Evolutionary conservation across 768 basidiomycete genomes (phyloP).

Genomic region (Mycena galericulata): DNA sequence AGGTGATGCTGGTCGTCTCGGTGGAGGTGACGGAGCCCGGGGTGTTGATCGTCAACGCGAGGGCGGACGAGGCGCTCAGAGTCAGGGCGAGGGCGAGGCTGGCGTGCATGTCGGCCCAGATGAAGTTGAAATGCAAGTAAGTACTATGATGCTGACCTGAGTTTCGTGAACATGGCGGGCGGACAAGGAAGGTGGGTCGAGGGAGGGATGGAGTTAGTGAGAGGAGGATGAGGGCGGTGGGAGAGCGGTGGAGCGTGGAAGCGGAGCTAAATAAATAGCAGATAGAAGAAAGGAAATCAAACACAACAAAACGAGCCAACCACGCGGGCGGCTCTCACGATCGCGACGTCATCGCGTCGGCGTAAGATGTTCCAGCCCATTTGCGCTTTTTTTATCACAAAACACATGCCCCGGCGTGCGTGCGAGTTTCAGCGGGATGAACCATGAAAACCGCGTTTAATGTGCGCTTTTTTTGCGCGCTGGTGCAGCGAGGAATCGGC

Average conservation of each 20-base stretch:
- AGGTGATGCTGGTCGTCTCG: constrained; percentile 55
- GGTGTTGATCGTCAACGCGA: constrained; percentile 59
- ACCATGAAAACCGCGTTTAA: too few species aligned
- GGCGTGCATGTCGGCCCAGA: background rate
- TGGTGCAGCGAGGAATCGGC: too few species aligned
- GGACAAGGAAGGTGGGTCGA: too few species aligned
- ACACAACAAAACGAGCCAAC: background rate
- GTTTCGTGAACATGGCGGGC: background rate
- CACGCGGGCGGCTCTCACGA: background rate
- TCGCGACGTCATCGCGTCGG: background rate
- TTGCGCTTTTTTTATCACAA: too few species aligned
- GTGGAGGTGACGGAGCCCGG: constrained; percentile 49
- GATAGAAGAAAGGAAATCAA: too few species aligned
- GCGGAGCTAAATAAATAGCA: background rate
- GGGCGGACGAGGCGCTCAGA: constrained; percentile 58
- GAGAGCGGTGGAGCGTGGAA: background rate
- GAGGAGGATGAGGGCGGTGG: too few species aligned
- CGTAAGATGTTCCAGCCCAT: too few species aligned
- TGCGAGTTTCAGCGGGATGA: too few species aligned
- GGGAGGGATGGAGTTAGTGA: too few species aligned
- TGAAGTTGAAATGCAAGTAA: background rate
- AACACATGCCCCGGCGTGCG: too few species aligned
- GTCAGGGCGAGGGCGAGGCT: constrained; percentile 52
- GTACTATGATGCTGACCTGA: background rate
- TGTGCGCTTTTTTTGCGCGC: too few species aligned